A percentile compares a stretch with the other conserved stretches of the same genome.
These are phyloP conservation scores for Cladosporium sp. DNA, from an alignment of 2,329 filamentous ascomycete species.

Conservation along the genomic window DNA sequence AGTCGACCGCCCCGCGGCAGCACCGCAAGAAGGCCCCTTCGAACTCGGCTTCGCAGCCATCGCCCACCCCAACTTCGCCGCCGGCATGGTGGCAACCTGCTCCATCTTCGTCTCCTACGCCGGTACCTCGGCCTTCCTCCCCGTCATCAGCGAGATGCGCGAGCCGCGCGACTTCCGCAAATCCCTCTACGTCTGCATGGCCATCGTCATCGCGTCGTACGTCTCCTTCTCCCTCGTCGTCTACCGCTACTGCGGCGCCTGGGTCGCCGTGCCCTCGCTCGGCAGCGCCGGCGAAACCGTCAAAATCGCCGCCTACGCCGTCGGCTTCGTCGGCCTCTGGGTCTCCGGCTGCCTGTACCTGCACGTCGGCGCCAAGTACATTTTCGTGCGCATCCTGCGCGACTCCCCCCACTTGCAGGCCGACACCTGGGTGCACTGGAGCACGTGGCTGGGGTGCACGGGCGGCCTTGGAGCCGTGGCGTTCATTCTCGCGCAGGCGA, in stretches of 20 bases:
- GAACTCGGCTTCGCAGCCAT: slow-evolving; percentile 58
- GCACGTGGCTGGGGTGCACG: slow-evolving; percentile 48
- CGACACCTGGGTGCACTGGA: slow-evolving; percentile 51
- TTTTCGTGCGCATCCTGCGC: slow-evolving; percentile 53
- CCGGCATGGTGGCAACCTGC: slow-evolving; percentile 54
- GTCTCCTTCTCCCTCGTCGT: slow-evolving; percentile 57
- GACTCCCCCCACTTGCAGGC: slow-evolving; percentile 48
- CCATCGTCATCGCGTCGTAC: slow-evolving; percentile 54
- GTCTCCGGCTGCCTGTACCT: slow-evolving; percentile 47
- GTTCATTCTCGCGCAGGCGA: slow-evolving; percentile 51
- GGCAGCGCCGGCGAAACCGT: slow-evolving; percentile 56
- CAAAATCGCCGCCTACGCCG: slow-evolving; percentile 60
- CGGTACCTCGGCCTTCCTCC: slow-evolving; percentile 58
- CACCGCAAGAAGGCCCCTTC: slow-evolving; percentile 55
- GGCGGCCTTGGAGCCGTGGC: slow-evolving; percentile 39
- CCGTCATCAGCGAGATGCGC: slow-evolving; percentile 63
- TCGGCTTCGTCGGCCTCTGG: slow-evolving; percentile 53
- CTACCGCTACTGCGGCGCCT: slow-evolving; percentile 59
- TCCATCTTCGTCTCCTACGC: slow-evolving; percentile 60
- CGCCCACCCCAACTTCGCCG: slow-evolving; percentile 54
- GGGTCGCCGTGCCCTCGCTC: slow-evolving; percentile 59
- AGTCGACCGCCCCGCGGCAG: slow-evolving; percentile 55
- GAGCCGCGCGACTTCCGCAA: slow-evolving; percentile 57
- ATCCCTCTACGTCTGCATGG: slow-evolving; percentile 57
- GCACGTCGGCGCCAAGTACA: slow-evolving; percentile 52